Evolutionary conservation across 2,329 filamentous ascomycete genomes (phyloP).

Genomic region (Hysterium pulicare): DNA sequence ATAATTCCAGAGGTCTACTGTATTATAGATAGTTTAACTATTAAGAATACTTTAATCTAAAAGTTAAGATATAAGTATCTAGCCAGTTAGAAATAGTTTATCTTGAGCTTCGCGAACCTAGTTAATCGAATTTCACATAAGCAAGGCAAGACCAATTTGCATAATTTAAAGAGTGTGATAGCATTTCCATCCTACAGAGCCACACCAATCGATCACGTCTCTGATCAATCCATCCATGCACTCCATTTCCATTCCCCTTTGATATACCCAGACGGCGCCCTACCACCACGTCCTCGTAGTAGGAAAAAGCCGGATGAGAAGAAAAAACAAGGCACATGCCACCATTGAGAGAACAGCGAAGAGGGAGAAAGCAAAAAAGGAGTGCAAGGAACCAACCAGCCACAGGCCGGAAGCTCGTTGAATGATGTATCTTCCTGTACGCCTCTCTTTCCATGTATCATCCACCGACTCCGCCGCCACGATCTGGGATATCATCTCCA

Average conservation of each 20-base stretch:
- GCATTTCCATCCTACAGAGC: slow-evolving; percentile 35
- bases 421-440: slow-evolving; percentile 1
- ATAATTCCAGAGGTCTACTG: too few species aligned
- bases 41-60: too few species aligned
- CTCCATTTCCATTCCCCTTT: background rate
- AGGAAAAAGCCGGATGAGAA: background rate
- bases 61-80: too few species aligned
- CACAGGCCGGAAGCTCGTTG: slow-evolving; percentile 34
- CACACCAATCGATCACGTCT: slow-evolving; percentile 1
- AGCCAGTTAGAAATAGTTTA: too few species aligned
- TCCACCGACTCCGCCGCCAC: slow-evolving; percentile 6
- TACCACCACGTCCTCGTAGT: background rate
- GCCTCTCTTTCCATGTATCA: slow-evolving; percentile 5
- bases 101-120: too few species aligned
- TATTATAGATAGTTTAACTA: too few species aligned
- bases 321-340: background rate
- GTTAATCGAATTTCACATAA: too few species aligned
- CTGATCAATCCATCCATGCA: background rate
- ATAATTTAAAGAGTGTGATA: slow-evolving; percentile 32
- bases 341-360: background rate
- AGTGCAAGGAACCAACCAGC: slow-evolving; percentile 33
- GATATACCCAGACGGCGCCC: background rate
- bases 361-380: slow-evolving; percentile 21
- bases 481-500: slow-evolving; percentile 5
- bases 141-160: too few species aligned